Conservation (phyloP, 345 rosid species). For the Aquilaria sinensis region DNA sequence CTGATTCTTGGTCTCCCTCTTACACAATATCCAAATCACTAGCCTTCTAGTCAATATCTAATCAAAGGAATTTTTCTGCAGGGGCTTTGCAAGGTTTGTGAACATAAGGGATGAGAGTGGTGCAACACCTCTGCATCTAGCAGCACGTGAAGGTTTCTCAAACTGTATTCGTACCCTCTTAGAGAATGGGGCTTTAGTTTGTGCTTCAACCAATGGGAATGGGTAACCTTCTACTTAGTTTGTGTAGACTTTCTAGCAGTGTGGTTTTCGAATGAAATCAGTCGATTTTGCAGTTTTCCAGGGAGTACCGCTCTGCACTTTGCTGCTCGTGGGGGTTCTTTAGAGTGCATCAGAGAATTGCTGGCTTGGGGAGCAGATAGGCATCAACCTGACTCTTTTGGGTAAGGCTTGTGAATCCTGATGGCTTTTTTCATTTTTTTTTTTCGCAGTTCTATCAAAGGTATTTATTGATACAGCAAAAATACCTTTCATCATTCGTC, state of each 20-base stretch:
- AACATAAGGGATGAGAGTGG: constrained; percentile 38
- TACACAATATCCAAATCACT: background rate
- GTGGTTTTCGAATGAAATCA: background rate
- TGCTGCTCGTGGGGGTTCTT: background rate
- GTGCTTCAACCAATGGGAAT: constrained; percentile 36
- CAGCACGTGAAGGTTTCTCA: constrained; percentile 34
- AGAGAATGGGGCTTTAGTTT: constrained; percentile 40
- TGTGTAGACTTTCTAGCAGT: background rate
- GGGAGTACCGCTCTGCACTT: constrained; percentile 74
- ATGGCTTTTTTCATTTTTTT: too few species aligned
- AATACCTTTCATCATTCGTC: too few species aligned
- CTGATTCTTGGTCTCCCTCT: constrained; percentile 56
- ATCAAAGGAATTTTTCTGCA: constrained; percentile 6
- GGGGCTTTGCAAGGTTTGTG: constrained; percentile 43
- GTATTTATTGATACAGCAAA: too few species aligned
- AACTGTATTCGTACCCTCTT: constrained; percentile 33
- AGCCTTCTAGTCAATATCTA: background rate
- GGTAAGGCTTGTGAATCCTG: constrained; percentile 35
- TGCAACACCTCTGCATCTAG: constrained; percentile 38
- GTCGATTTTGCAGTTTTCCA: constrained; percentile 43
- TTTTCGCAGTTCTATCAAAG: too few species aligned
- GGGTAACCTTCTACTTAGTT: constrained; percentile 21
- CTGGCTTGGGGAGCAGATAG: constrained; percentile 54
- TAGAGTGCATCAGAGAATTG: constrained; percentile 45
- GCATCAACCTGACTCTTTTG: constrained; percentile 64